Percentiles rank a stretch among this genome's conserved stretches.
phyloP scores from a whole-genome alignment of 2,329 filamentous ascomycete genomes.

The Botrytis cinerea region DNA sequence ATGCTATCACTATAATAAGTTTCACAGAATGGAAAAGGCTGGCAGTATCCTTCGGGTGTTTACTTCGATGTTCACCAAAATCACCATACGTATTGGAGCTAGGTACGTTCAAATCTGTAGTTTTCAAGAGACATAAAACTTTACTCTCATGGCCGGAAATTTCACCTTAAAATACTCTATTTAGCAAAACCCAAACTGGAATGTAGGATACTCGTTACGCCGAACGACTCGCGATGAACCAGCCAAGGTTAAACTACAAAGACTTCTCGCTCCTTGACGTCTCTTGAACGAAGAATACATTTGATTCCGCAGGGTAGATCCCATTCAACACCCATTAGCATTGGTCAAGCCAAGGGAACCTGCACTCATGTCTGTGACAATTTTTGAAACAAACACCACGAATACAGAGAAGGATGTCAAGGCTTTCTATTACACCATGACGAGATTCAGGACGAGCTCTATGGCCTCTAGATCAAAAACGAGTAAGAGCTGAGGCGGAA shows the following conservation, averaged over 20 bases:
- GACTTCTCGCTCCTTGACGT: background rate
- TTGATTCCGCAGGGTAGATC: background rate
- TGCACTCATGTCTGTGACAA: background rate
- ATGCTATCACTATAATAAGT: background rate
- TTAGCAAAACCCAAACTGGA: background rate
- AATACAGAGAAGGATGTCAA: background rate
- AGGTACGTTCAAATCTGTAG: background rate
- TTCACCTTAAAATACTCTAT: background rate
- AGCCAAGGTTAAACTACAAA: background rate
- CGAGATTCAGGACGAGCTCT: background rate
- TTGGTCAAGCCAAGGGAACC: background rate
- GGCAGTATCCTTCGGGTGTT: background rate
- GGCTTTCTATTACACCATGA: background rate
- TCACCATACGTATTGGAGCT: background rate
- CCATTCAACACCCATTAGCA: background rate
- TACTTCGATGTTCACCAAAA: background rate
- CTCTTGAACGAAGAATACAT: background rate
- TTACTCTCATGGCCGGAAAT: background rate
- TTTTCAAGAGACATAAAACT: background rate
- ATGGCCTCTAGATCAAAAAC: background rate
- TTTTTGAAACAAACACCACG: background rate
- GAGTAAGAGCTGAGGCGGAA: too few species aligned
- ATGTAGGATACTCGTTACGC: background rate
- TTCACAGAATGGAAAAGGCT: background rate
- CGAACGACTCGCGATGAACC: background rate